Base-by-base conservation (phyloP, 192 early-diverging fungal species). In the Entomortierella beljakovae region DNA sequence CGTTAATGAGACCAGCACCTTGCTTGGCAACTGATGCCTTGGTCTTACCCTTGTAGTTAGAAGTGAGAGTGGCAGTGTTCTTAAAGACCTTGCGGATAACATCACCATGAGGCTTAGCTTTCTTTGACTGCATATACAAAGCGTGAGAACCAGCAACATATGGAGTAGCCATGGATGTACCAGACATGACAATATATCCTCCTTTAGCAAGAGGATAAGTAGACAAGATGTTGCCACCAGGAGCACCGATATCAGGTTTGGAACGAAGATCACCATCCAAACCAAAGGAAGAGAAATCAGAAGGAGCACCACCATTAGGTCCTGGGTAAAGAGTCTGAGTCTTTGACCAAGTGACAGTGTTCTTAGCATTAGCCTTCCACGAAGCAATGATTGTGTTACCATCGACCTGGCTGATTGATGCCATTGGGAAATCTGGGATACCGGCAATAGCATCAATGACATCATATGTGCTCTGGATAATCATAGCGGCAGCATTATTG, bases 161-260 rank as follows among this genome's bases (percentile, higher is more conserved):
- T 50, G 89, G 89, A 42, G 88, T 77, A 13, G 89, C 88, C 90
- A 90, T 90, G 50, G 85, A 87, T 0, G 89, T 89, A 31, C 90
- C 90, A 34, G 84, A 85, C 42, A 75, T 25, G 29, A 74, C 46
- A 31, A 79, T 70, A 49, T 88, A 88, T 10, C 68, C 57, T 29
- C 89, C 86, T 20, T 73, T 58, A 7, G 64, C 49, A 10, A 69
- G 13, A 40, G 89, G 89, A 22, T 84, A 62, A 34, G 83, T 73
- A n/a, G 88, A 90, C 56, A 85, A 84, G 4, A 90, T 82, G 40
- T 53, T 70, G 15, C 84, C 85, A 49, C 88, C 88, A 31, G 83
- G 68, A 53, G 82, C 85, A 58, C 58, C 66, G 59, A 89, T 55
- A 61, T 87, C 76, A n/a, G 85, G 85, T 53, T 87, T 87, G 61